These are phyloP conservation scores for Ganoderma lucidum DNA, from an alignment of 1,284 basidiomycete species.

Conservation along the genomic window DNA sequence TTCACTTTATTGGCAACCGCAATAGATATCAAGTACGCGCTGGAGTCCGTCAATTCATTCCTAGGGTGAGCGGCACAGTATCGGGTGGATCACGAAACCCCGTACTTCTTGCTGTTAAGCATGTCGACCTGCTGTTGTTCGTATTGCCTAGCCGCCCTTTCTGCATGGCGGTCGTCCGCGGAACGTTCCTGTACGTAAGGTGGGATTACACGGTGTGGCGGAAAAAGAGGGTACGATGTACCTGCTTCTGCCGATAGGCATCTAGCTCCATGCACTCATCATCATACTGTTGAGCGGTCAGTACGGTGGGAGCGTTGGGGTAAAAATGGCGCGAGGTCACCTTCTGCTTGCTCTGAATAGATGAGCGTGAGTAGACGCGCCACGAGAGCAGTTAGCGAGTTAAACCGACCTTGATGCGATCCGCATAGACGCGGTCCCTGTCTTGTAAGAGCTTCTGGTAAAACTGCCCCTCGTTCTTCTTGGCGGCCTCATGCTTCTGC, in stretches of 20 bases:
- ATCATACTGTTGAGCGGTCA: slow-evolving; percentile 64
- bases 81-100: slow-evolving; percentile 7
- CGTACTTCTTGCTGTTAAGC: slow-evolving; percentile 83
- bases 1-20: slow-evolving; percentile 74
- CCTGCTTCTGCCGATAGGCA: slow-evolving; percentile 79
- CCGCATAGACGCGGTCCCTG: slow-evolving; percentile 70
- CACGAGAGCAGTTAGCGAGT: slow-evolving; percentile 7
- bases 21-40: slow-evolving; percentile 76
- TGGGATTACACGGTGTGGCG: slow-evolving; percentile 17
- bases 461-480: slow-evolving; percentile 77
- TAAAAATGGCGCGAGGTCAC: slow-evolving; percentile 42
- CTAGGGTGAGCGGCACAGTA: slow-evolving; percentile 2
- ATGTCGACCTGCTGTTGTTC: slow-evolving; percentile 80
- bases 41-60: slow-evolving; percentile 37
- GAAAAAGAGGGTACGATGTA: slow-evolving; percentile 33
- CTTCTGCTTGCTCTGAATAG: slow-evolving; percentile 74
- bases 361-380: slow-evolving; percentile 12
- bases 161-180: slow-evolving; percentile 78
- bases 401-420: slow-evolving; percentile 68
- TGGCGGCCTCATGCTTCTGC: slow-evolving; percentile 67
- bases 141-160: slow-evolving; percentile 73
- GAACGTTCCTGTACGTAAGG: slow-evolving; percentile 59
- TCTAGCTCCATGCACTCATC: slow-evolving; percentile 79
- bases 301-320: slow-evolving; percentile 12
- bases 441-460: slow-evolving; percentile 77